Percentiles rank a stretch among this genome's conserved stretches.
Conservation (phyloP, 208 protist genomes). For the Trypanosoma cruzi region DNA sequence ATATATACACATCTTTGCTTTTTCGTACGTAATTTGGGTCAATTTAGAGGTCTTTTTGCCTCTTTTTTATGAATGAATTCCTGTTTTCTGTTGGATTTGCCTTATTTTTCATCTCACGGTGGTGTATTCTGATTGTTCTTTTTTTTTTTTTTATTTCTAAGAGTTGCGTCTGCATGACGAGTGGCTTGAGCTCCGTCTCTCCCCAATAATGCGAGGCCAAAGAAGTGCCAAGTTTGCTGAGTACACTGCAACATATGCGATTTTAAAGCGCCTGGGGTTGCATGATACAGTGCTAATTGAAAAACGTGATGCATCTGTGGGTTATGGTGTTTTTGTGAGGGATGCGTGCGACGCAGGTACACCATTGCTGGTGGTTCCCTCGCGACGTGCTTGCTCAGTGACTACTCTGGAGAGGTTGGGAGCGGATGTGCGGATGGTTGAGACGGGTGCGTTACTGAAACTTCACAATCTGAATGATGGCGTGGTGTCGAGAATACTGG, state of each 20-base stretch:
- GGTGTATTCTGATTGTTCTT: neutral
- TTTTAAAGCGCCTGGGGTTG: conserved; percentile 74
- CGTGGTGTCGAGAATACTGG: conserved; percentile 57
- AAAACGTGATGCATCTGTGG: conserved; percentile 68
- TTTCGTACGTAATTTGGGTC: neutral
- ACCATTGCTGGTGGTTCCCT: conserved; percentile 78
- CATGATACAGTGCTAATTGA: conserved; percentile 85
- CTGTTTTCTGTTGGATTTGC: neutral
- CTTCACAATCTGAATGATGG: conserved; percentile 38
- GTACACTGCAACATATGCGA: conserved; percentile 86
- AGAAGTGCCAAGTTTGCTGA: conserved; percentile 81
- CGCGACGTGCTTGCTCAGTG: conserved; percentile 45
- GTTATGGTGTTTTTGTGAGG: conserved; percentile 78
- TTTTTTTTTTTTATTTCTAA: neutral
- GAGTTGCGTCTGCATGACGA: neutral
- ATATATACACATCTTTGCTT: neutral
- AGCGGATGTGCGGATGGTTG: conserved; percentile 13
- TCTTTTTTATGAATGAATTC: neutral
- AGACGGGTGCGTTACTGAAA: conserved; percentile 2
- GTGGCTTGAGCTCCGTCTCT: neutral
- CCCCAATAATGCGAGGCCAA: conserved; percentile 33
- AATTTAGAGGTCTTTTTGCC: neutral
- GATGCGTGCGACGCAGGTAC: conserved; percentile 86
- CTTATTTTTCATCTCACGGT: neutral
- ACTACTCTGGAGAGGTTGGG: conserved; percentile 65